Conservation (phyloP, 2,329 filamentous ascomycete species). For the Aureobasidium leucospermi region DNA sequence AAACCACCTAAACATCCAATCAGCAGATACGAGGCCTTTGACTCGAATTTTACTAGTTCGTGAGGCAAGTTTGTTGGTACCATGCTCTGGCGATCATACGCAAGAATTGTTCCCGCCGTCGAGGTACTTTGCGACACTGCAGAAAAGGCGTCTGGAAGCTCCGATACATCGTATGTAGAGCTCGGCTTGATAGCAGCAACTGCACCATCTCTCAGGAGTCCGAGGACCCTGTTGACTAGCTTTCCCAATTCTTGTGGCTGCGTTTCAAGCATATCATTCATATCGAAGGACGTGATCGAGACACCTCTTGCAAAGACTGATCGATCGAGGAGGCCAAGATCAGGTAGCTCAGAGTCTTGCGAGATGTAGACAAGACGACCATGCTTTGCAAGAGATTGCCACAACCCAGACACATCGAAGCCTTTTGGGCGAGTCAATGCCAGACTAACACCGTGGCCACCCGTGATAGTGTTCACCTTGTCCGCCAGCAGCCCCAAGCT, state of each 20-base stretch:
- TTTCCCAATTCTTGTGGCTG: not conserved
- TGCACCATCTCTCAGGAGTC: not conserved
- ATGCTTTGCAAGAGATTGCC: not conserved
- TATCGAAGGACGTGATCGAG: not conserved
- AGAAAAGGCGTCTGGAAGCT: not conserved
- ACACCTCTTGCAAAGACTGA: not conserved
- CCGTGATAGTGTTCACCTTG: not conserved
- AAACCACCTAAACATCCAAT: not conserved
- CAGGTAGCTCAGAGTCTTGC: not conserved
- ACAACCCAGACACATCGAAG: not conserved
- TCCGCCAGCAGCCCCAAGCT: not conserved
- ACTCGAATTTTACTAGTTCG: not conserved
- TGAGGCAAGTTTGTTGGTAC: not conserved
- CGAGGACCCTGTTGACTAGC: not conserved
- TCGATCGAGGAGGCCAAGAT: not conserved
- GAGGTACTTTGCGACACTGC: not conserved
- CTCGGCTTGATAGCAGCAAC: not conserved
- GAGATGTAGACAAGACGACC: not conserved
- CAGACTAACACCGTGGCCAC: not conserved
- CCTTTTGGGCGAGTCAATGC: not conserved
- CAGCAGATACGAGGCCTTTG: not conserved
- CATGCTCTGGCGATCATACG: not conserved
- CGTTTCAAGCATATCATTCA: not conserved
- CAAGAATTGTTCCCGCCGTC: not conserved
- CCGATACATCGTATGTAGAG: not conserved